Evolutionary conservation across 2,329 filamentous ascomycete species (phyloP), one percentile per base, ranked within the genome.

Genomic region (Sphaerostilbella broomeana): DNA sequence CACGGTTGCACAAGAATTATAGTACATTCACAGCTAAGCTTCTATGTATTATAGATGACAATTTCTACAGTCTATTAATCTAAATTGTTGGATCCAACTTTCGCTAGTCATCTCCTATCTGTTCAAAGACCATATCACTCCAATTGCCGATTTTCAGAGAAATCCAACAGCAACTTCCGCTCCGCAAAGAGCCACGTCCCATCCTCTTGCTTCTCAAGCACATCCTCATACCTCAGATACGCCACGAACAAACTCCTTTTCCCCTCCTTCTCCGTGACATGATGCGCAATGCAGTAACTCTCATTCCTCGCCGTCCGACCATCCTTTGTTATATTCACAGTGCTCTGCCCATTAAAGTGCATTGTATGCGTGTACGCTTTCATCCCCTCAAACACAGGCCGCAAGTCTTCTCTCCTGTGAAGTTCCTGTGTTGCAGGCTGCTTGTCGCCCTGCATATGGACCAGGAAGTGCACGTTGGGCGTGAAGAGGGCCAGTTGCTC

Each of bases 301-400:
- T 41, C 38, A 6, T 32, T 32, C 6, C 20, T 24, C 15, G 38
- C 38, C 13, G 38, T 41, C 16, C 17, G 29, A 20, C 38, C 26
- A n/a, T 41, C 38, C 12, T 19, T 10, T 6, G 20, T 17, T 12
- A 41, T 31, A 19, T 35, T 20, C 3, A 41, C 31, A 21, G 12
- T 41, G 38, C 38, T 41, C 21, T 41, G 38, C n/a, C 38, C 38
- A 13, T 36, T 35, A 16, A 41, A 25, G 10, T 41, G 38, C 26
- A 32, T 36, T 10, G 38, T 41, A 32, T 35, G 32, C 7, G 26
- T 31, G 32, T 15, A 41, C 11, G 15, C 9, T n/a, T 13, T 12
- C 17, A 35, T 13, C 18, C 19, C 33, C 12, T 31, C 38, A 16
- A 41, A 41, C 12, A 41, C 27, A 10, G 26, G 32, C 2, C 32